These are phyloP conservation scores for Lipomyces sp. DNA, from an alignment of 805 yeast species.

Conservation along the genomic window DNA sequence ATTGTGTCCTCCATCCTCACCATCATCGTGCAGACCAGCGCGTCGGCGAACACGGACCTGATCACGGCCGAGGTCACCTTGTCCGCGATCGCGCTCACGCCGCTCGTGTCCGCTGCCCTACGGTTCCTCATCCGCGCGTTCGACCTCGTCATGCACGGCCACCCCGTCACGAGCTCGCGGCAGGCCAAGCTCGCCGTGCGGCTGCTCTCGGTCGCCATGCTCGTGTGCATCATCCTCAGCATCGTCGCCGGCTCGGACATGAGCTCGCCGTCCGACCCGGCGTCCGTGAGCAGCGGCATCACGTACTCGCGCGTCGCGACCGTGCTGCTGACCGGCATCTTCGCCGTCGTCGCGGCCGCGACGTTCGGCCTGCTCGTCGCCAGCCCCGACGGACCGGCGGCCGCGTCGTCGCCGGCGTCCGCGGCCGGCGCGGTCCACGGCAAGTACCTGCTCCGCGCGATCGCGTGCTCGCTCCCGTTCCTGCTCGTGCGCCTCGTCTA, in stretches of 20 bases:
- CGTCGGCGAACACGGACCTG: background rate
- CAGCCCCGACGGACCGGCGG: too few relatives aligned
- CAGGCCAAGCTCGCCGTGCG: background rate
- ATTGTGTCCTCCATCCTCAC: background rate
- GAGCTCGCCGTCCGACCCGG: background rate
- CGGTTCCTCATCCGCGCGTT: background rate
- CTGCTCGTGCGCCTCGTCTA: conserved; percentile 6
- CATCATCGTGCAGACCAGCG: background rate
- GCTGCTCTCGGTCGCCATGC: background rate
- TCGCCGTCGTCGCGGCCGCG: background rate
- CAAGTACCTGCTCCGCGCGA: background rate
- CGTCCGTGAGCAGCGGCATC: too few relatives aligned
- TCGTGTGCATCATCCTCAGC: background rate
- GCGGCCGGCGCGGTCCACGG: too few relatives aligned
- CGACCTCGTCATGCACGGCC: background rate
- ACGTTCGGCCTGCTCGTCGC: background rate
- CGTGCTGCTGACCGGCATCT: background rate
- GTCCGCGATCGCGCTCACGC: conserved; percentile 4
- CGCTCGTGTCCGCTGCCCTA: background rate
- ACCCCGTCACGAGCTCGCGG: background rate
- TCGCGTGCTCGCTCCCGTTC: conserved; percentile 1
- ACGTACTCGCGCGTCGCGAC: background rate
- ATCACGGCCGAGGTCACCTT: background rate
- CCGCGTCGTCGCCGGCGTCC: too few relatives aligned
- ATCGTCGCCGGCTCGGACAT: background rate